These are phyloP conservation scores for Halophytophthora polymorphica DNA, from an alignment of 352 stramenopile species.

Conservation along the genomic window DNA sequence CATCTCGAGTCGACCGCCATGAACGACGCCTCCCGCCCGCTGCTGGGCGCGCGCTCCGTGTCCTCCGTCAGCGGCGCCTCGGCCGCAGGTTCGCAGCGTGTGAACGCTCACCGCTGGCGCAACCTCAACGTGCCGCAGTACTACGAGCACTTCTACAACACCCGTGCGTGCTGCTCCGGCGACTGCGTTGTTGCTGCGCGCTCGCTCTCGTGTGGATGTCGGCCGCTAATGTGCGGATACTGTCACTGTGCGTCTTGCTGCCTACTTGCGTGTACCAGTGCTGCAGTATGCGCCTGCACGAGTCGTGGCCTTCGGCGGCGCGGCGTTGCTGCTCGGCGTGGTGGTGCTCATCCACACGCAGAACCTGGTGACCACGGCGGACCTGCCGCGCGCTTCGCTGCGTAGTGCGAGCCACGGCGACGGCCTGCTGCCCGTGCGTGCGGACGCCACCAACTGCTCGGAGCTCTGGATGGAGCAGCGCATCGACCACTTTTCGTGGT, in stretches of 20 bases:
- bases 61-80: constrained; percentile 20
- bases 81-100: constrained; percentile 20
- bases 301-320: constrained; percentile 43
- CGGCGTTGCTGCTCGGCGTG: constrained; percentile 53
- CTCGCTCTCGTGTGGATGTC: not conserved
- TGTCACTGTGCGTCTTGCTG: no score
- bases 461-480: constrained; percentile 86
- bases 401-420: constrained; percentile 11
- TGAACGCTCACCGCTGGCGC: constrained; percentile 24
- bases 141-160: constrained; percentile 33
- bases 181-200: not conserved
- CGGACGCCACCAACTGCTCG: constrained; percentile 71
- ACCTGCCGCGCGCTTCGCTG: constrained; percentile 39
- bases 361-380: constrained; percentile 42
- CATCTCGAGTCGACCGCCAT: constrained; percentile 1
- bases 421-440: constrained; percentile 18
- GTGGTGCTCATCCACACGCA: constrained; percentile 73
- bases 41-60: constrained; percentile 21
- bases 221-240: not conserved
- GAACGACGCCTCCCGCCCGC: constrained; percentile 15
- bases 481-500: constrained; percentile 89
- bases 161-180: constrained; percentile 10
- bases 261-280: constrained; percentile 7
- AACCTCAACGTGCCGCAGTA: constrained; percentile 31
- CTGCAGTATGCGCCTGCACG: constrained; percentile 36